Conservation (phyloP, 805 yeast species). For the Candida sphagnicola region DNA sequence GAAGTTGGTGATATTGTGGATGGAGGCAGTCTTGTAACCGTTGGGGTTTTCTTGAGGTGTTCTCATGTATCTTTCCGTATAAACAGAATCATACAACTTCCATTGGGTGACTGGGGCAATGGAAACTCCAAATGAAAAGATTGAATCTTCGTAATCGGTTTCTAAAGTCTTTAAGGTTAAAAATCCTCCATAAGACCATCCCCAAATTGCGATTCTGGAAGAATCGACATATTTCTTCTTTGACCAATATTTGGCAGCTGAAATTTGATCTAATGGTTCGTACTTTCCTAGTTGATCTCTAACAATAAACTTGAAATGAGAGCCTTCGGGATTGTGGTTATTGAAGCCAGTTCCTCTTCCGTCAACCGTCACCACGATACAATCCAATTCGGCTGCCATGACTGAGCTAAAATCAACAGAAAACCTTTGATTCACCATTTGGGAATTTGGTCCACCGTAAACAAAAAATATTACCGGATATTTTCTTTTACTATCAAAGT, state of each 20-base stretch:
- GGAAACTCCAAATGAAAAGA: constrained; percentile 72
- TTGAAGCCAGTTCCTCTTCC: constrained; percentile 95
- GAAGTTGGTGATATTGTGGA: constrained; percentile 43
- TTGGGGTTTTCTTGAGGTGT: constrained; percentile 44
- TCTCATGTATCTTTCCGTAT: constrained; percentile 76
- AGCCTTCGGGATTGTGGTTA: constrained; percentile 49
- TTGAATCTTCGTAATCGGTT: constrained; percentile 50
- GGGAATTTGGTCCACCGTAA: constrained; percentile 96
- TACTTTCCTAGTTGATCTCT: constrained; percentile 76
- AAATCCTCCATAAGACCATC: constrained; percentile 88
- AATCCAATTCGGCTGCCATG: constrained; percentile 70
- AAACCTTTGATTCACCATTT: constrained; percentile 64
- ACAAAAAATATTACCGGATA: constrained; percentile 88
- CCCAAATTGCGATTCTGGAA: constrained; percentile 68
- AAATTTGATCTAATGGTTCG: constrained; percentile 84
- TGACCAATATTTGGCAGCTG: constrained; percentile 75
- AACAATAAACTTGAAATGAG: constrained; percentile 67
- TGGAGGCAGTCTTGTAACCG: constrained; percentile 46
- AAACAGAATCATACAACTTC: constrained; percentile 70
- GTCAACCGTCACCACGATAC: constrained; percentile 91
- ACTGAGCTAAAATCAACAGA: constrained; percentile 65
- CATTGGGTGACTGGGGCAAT: constrained; percentile 87
- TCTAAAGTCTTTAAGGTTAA: constrained; percentile 72
- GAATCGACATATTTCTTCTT: constrained; percentile 57
- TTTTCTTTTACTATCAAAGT: constrained; percentile 56